Conservation (phyloP, 345 rosid species). For the Eucalyptus cladocalyx region DNA sequence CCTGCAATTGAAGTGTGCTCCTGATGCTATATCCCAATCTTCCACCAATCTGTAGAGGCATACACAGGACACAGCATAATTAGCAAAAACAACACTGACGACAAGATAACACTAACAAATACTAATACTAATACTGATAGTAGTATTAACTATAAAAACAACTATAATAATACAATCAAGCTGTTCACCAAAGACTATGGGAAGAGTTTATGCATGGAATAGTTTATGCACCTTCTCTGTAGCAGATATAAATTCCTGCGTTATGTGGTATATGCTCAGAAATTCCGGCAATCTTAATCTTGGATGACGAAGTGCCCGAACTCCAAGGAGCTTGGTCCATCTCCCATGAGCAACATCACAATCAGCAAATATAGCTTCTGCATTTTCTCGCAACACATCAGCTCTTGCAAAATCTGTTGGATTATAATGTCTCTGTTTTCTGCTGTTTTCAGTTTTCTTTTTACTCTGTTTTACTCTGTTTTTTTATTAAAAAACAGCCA, state of each 20-base stretch:
- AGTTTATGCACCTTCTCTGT: constrained; percentile 71
- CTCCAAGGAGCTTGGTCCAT: constrained; percentile 97
- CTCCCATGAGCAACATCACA: constrained; percentile 98
- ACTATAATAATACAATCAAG: not conserved
- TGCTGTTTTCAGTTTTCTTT: too few relatives aligned
- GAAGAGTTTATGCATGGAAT: constrained; percentile 1
- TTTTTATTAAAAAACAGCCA: too few relatives aligned
- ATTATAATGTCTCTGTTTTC: too few relatives aligned
- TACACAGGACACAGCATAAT: not conserved
- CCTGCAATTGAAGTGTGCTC: constrained; percentile 93
- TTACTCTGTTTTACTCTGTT: too few relatives aligned
- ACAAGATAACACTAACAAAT: not conserved
- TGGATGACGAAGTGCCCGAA: constrained; percentile 90
- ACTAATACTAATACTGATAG: not conserved
- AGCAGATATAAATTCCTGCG: constrained; percentile 80
- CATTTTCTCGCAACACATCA: constrained; percentile 88
- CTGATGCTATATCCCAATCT: constrained; percentile 97
- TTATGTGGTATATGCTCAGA: constrained; percentile 75
- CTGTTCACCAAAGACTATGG: not conserved
- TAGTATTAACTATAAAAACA: not conserved
- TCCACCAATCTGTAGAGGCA: constrained; percentile 74
- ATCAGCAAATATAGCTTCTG: constrained; percentile 96
- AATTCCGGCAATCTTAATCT: constrained; percentile 89
- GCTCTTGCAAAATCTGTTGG: too few relatives aligned
- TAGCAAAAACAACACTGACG: not conserved